Conservation (phyloP, 2,329 filamentous ascomycete genomes). For the Penicillium sclerotiorum region DNA sequence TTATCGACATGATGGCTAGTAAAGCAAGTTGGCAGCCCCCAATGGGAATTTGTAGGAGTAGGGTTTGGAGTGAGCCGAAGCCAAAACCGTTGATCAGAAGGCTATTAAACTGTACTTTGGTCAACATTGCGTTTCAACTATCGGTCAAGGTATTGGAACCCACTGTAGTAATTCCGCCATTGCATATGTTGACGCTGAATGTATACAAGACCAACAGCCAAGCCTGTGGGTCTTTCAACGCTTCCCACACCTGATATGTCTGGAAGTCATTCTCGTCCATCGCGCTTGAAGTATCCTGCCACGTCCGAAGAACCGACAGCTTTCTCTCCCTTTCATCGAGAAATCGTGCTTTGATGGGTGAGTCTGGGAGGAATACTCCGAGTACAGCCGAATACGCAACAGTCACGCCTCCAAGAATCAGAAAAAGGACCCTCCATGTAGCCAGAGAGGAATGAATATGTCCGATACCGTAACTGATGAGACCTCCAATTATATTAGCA, state of each 20-base stretch:
- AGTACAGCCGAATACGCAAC: conserved; percentile 23
- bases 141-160: neutral
- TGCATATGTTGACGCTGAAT: conserved; percentile 36
- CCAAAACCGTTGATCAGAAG: conserved; percentile 42
- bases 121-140: neutral
- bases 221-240: conserved; percentile 39
- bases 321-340: conserved; percentile 43
- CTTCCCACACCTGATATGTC: conserved; percentile 53
- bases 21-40: conserved; percentile 39
- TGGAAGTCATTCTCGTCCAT: too few relatives aligned
- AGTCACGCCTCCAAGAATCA: conserved; percentile 34
- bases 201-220: conserved; percentile 38
- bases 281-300: conserved; percentile 52
- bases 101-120: conserved; percentile 24
- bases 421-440: conserved; percentile 35
- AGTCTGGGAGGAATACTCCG: conserved; percentile 20
- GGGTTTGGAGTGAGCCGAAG: conserved; percentile 37
- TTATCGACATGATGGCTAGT: conserved; percentile 32
- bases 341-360: conserved; percentile 32
- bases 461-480: conserved; percentile 34
- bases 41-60: conserved; percentile 41
- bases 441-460: conserved; percentile 11
- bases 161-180: conserved; percentile 35
- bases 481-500: conserved; percentile 31
- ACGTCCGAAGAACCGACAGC: conserved; percentile 56